Evolutionary conservation across 208 protist genomes (phyloP), one percentile per base, ranked within the genome.

Genomic region (Acanthamoeba castellanii): DNA sequence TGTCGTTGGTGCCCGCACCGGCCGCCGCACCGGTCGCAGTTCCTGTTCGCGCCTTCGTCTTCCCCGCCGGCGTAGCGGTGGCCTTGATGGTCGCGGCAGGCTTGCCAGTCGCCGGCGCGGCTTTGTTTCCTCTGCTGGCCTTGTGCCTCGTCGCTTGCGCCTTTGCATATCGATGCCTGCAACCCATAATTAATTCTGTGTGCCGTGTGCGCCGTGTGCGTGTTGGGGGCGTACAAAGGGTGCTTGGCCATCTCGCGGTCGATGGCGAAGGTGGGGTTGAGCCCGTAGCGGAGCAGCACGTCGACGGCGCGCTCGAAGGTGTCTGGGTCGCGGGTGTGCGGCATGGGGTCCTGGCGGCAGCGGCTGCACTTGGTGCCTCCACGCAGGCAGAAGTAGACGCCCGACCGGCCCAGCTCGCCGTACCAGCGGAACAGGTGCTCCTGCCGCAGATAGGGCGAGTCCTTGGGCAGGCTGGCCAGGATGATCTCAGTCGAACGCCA

Each of bases 211-310:
- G n/a, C 8, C 25, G 61, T 30, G 61, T 42, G 37, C 37, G 42
- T 18, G 18, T 59, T 25, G 55, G 55, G 32, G 27, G 20, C 18
- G 68, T 74, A 74, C 68, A 74, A 37, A 0, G 68, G 68, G 68
- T 74, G 68, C 4, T 74, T 74, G 68, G 6, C 14, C 68, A 74
- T 74, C 68, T 74, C 13, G 68, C 32, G 16, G 25, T 74, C 30
- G 32, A 37, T 20, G 3, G 32, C 68, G 68, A 32, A 37, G 16
- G 25, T 22, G 13, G 68, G 68, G 68, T 37, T 74, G 32, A 74
- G 68, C 68, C 68, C 68, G 32, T 74, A 74, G 68, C 25, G 11
- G 32, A 74, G 68, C 68, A 74, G 32, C 27, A 74, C 68, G 68
- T 74, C 68, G 68, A 74, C 32, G 18, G 32, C 30, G 1, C 32